Percentiles rank a stretch among this genome's conserved stretches.
phyloP scores from a whole-genome alignment of 768 basidiomycete species.

The Vararia minispora region DNA sequence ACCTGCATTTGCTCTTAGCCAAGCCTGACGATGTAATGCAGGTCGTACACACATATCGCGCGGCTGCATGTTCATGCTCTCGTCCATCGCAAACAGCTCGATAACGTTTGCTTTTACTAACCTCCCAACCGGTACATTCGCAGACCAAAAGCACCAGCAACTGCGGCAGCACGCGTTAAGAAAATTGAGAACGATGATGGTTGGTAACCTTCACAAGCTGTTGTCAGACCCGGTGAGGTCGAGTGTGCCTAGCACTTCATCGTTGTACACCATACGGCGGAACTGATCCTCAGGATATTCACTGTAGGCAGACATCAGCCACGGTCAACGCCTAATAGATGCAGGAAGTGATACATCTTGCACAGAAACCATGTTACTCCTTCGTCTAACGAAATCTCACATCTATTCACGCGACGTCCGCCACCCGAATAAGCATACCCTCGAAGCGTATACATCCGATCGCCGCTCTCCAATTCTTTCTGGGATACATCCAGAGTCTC shows the following conservation, averaged over 20 bases:
- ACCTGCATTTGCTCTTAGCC: constrained; percentile 15
- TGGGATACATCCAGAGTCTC: constrained; percentile 25
- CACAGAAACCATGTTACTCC: constrained; percentile 38
- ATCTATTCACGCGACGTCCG: constrained; percentile 43
- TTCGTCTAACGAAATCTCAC: constrained; percentile 46
- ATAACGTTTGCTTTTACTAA: constrained; percentile 28
- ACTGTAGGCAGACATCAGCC: constrained; percentile 9
- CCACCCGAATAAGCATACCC: constrained; percentile 59
- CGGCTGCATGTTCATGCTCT: constrained; percentile 36
- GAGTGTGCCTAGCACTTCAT: constrained; percentile 35
- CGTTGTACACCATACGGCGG: constrained; percentile 25
- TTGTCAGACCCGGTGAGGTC: constrained; percentile 37
- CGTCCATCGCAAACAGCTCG: constrained; percentile 45
- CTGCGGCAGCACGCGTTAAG: constrained; percentile 4
- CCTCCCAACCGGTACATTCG: constrained; percentile 23
- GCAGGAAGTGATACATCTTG: constrained; percentile 19
- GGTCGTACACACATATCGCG: constrained; percentile 38
- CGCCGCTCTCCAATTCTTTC: constrained; percentile 5
- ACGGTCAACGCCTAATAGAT: background rate
- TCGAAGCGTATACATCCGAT: constrained; percentile 28
- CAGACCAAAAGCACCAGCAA: constrained; percentile 54
- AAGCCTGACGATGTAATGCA: background rate
- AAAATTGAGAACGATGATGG: background rate
- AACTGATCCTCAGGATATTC: constrained; percentile 42
- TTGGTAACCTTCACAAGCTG: constrained; percentile 27